phyloP scores from a whole-genome alignment of 768 basidiomycete genomes.

The Boletus coccyginus region DNA sequence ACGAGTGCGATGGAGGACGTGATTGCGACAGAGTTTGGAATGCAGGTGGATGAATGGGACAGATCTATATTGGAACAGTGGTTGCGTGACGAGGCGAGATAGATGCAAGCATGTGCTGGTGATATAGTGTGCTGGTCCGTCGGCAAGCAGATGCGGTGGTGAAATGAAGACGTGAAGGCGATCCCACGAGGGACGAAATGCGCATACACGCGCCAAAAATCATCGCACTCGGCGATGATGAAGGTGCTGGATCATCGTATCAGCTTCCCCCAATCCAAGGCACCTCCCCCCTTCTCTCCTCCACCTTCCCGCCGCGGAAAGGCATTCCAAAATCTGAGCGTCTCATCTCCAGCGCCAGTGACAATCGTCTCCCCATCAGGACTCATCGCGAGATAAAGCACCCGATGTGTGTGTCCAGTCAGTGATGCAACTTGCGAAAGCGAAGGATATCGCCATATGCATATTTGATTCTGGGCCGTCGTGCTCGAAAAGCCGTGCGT shows the following conservation, averaged over 20 bases:
- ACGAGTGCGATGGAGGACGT: background rate
- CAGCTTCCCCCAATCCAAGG: slow-evolving; percentile 46
- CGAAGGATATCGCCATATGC: slow-evolving; percentile 92
- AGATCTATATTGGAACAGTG: slow-evolving; percentile 22
- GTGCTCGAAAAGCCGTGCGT: slow-evolving; percentile 97
- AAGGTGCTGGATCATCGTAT: slow-evolving; percentile 40
- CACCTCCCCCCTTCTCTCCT: slow-evolving; percentile 37
- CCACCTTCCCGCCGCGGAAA: slow-evolving; percentile 72
- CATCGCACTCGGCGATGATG: background rate
- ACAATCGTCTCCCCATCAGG: slow-evolving; percentile 98
- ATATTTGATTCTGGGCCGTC: slow-evolving; percentile 93
- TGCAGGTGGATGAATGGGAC: slow-evolving; percentile 20
- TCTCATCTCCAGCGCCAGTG: slow-evolving; percentile 97
- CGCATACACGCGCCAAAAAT: slow-evolving; percentile 8
- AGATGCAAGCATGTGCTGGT: slow-evolving; percentile 28
- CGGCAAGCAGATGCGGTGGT: slow-evolving; percentile 2
- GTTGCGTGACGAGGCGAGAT: slow-evolving; percentile 14
- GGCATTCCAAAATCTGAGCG: slow-evolving; percentile 95
- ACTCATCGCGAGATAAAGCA: slow-evolving; percentile 95
- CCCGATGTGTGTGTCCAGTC: slow-evolving; percentile 92
- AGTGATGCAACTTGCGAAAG: slow-evolving; percentile 93
- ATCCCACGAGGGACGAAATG: background rate
- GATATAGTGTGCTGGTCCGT: slow-evolving; percentile 20
- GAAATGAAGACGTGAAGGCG: background rate
- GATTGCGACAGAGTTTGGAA: slow-evolving; percentile 15